Percentiles rank a stretch among this genome's conserved stretches.
These are phyloP conservation scores for Didymella segeticola DNA, from an alignment of 2,329 filamentous ascomycete genomes.

Conservation along the genomic window DNA sequence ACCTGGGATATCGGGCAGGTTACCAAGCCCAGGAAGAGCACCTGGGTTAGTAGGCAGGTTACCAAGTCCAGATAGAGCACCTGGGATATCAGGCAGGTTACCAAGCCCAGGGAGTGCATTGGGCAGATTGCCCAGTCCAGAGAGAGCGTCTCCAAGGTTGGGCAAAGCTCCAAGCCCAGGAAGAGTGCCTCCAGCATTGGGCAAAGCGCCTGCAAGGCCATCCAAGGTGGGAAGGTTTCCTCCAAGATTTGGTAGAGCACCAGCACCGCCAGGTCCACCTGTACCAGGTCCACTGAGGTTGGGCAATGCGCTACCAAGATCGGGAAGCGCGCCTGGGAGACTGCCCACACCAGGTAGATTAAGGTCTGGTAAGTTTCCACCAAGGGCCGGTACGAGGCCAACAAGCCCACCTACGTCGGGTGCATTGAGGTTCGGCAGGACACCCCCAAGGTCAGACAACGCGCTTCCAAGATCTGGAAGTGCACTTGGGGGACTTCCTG, in stretches of 20 bases:
- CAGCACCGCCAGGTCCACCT: background rate
- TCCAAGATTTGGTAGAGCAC: no score
- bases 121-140: background rate
- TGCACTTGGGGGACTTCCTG: no score
- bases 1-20: no score
- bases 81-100: no score
- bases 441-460: no score
- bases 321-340: background rate
- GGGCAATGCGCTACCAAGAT: background rate
- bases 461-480: background rate
- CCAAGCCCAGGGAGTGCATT: no score
- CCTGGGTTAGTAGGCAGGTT: background rate
- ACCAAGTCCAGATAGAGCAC: background rate
- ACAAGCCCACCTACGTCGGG: background rate
- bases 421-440: no score
- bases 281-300: background rate
- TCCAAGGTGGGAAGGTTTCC: background rate
- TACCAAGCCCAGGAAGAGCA: no score
- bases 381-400: no score
- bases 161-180: background rate
- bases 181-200: background rate
- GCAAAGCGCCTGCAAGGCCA: background rate
- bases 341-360: background rate
- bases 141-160: background rate
- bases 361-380: no score